Conservation (phyloP, 345 rosid genomes). For the Raphanus sativus region DNA sequence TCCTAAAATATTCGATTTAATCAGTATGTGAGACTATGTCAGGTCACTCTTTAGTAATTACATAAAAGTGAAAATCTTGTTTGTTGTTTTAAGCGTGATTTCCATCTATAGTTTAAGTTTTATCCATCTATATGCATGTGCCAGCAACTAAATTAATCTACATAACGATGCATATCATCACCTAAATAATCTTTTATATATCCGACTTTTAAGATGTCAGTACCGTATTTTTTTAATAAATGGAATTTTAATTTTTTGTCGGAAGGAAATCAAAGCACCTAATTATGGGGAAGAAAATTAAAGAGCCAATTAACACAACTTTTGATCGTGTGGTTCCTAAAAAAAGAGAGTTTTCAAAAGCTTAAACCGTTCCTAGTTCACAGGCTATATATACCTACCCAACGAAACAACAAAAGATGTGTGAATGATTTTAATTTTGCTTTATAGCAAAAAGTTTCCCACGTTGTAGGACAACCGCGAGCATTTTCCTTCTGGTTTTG, state of each 20-base stretch:
- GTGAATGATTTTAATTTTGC: conserved; percentile 13
- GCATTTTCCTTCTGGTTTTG: neutral
- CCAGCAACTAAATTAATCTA: too few species aligned
- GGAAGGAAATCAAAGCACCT: conserved; percentile 26
- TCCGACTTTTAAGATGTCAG: neutral
- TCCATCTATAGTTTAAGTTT: too few species aligned
- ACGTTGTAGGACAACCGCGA: conserved; percentile 35
- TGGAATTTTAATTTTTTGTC: neutral
- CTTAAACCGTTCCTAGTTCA: conserved; percentile 18
- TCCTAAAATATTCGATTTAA: conserved; percentile 28
- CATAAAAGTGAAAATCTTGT: neutral
- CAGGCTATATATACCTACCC: conserved; percentile 35
- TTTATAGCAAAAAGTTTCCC: conserved; percentile 32
- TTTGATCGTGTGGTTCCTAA: conserved; percentile 32
- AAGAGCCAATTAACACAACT: conserved; percentile 27
- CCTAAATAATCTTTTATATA: too few species aligned
- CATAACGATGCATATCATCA: too few species aligned
- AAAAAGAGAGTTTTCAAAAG: conserved; percentile 21
- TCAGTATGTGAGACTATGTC: neutral
- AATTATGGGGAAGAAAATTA: conserved; percentile 31
- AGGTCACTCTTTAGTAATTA: neutral
- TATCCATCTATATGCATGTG: too few species aligned
- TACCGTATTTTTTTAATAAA: neutral
- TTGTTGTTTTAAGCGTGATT: neutral
- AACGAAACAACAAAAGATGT: conserved; percentile 30